Conservation (phyloP, 176 grass and related monocot genomes). For the Oryza meyeriana region DNA sequence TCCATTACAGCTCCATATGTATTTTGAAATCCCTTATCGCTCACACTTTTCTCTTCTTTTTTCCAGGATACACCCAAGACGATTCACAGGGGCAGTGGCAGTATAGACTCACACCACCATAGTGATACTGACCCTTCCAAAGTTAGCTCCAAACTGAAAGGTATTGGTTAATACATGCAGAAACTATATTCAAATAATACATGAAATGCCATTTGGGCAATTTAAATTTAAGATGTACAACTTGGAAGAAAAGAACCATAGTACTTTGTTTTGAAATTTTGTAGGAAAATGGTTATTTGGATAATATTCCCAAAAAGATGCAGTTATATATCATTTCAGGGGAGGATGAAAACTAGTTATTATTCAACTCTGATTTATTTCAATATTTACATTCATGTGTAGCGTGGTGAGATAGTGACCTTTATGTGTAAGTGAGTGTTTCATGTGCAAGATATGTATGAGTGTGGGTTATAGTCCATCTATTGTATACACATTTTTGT, state of each 20-base stretch:
- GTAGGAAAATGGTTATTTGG: constrained; percentile 8
- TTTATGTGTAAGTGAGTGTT: constrained; percentile 2
- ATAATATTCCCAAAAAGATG: background rate
- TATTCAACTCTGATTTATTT: constrained; percentile 16
- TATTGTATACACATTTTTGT: background rate
- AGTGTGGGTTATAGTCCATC: constrained; percentile 7
- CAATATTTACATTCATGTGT: background rate
- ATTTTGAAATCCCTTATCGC: background rate
- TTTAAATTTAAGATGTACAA: background rate
- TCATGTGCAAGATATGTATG: background rate
- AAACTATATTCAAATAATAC: background rate
- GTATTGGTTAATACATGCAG: constrained; percentile 17
- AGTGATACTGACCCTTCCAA: constrained; percentile 25
- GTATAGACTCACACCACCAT: background rate
- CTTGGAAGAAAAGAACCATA: constrained; percentile 3
- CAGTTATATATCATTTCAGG: background rate
- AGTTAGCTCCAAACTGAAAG: constrained; percentile 22
- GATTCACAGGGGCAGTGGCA: background rate
- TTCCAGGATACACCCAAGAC: constrained; percentile 29
- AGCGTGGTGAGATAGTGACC: background rate
- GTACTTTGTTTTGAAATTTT: background rate
- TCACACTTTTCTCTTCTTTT: background rate
- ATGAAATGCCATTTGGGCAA: constrained; percentile 9
- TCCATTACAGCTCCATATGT: background rate
- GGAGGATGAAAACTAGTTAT: background rate